Evolutionary conservation across 805 yeast species (phyloP).

Genomic region (Candida arabinofermentans): DNA sequence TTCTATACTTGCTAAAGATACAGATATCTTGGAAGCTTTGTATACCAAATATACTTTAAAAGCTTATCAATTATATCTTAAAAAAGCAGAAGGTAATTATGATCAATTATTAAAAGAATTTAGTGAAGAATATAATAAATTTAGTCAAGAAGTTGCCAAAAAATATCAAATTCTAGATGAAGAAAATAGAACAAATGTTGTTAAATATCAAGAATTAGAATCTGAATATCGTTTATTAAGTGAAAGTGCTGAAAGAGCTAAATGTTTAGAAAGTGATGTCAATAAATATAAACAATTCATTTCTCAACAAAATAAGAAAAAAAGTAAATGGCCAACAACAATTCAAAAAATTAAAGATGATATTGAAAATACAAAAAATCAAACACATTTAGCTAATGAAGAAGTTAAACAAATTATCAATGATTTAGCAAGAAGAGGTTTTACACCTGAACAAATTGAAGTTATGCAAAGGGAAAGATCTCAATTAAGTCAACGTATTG

Average conservation of each 20-base stretch:
- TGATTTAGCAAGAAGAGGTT: constrained; percentile 49
- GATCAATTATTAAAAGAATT: constrained; percentile 50
- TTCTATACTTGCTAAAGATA: constrained; percentile 23
- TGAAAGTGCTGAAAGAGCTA: constrained; percentile 51
- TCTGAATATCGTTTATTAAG: constrained; percentile 44
- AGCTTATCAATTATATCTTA: constrained; percentile 62
- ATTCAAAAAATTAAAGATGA: constrained; percentile 57
- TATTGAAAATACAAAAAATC: constrained; percentile 40
- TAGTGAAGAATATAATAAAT: constrained; percentile 49
- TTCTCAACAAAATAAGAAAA: constrained; percentile 60
- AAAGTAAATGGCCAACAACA: constrained; percentile 57
- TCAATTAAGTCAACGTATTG: constrained; percentile 50
- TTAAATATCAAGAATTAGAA: constrained; percentile 38
- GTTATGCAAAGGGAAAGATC: constrained; percentile 59
- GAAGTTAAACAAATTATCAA: constrained; percentile 38
- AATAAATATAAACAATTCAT: constrained; percentile 69
- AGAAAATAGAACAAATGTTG: constrained; percentile 38
- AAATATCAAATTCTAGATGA: constrained; percentile 40
- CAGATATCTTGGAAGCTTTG: constrained; percentile 26
- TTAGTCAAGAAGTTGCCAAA: constrained; percentile 43
- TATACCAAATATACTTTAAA: constrained; percentile 51
- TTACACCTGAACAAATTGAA: constrained; percentile 62
- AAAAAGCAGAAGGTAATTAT: constrained; percentile 58
- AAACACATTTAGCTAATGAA: constrained; percentile 35
- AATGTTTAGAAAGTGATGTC: constrained; percentile 67